Conservation (phyloP, 345 rosid genomes). For the Eucalyptus microcorys region DNA sequence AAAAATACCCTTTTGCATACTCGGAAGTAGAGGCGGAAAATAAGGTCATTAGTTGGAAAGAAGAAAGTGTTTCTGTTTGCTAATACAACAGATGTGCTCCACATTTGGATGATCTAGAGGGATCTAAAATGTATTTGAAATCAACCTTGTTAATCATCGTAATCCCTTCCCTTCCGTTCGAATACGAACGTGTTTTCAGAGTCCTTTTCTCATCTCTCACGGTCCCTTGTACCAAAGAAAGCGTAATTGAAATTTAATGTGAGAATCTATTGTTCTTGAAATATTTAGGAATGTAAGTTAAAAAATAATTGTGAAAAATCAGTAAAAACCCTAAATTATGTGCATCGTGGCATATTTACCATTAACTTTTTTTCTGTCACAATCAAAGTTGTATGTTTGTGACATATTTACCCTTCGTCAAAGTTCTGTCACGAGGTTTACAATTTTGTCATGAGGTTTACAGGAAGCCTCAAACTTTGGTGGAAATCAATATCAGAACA, state of each 20-base stretch:
- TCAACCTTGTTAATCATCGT: not conserved
- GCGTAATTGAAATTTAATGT: not conserved
- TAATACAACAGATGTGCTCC: not conserved
- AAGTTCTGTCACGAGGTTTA: no score
- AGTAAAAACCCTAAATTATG: no score
- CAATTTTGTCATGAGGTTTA: no score
- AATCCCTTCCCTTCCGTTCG: not conserved
- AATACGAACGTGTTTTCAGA: not conserved
- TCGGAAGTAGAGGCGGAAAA: not conserved
- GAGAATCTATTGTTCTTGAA: not conserved
- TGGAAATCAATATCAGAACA: no score
- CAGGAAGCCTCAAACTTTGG: no score
- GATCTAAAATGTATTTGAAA: not conserved
- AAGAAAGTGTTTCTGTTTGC: not conserved
- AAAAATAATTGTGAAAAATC: not conserved
- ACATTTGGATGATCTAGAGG: not conserved
- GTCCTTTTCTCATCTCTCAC: not conserved
- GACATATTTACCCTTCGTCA: fast-evolving
- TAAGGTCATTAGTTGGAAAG: not conserved
- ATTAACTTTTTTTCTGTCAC: no score
- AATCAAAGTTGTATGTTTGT: fast-evolving
- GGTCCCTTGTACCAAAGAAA: not conserved
- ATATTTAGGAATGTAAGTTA: not conserved
- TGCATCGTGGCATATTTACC: no score
- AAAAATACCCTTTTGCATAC: not conserved